phyloP scores from a whole-genome alignment of 805 yeast species.

The Saccharomycopsis capsularis region DNA sequence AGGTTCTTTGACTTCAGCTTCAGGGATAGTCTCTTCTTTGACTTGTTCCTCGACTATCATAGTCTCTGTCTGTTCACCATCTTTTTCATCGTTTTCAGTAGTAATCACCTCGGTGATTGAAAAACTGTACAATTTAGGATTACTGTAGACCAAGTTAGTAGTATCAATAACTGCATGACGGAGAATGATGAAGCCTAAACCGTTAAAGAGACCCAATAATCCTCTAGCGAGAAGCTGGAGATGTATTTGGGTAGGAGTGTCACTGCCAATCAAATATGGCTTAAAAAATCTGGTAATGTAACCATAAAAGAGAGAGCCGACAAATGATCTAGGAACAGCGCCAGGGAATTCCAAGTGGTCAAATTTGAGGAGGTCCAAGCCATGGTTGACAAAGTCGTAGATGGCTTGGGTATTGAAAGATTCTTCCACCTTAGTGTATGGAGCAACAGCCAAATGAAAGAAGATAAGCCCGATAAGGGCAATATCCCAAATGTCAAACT shows the following conservation, averaged over 20 bases:
- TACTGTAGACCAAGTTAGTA: slow-evolving; percentile 23
- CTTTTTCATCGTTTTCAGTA: not conserved
- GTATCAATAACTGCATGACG: slow-evolving; percentile 32
- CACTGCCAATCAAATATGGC: slow-evolving; percentile 15
- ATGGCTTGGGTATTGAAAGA: slow-evolving; percentile 87
- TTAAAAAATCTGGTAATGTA: slow-evolving; percentile 36
- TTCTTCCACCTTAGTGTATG: slow-evolving; percentile 90
- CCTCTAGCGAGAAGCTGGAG: slow-evolving; percentile 52
- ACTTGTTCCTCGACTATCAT: slow-evolving; percentile 10
- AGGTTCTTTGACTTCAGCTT: slow-evolving; percentile 13
- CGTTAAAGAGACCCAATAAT: slow-evolving; percentile 58
- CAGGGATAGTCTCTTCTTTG: slow-evolving; percentile 20
- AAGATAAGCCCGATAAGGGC: slow-evolving; percentile 5
- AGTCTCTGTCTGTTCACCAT: slow-evolving; percentile 11
- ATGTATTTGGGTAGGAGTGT: slow-evolving; percentile 36
- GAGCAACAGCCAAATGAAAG: slow-evolving; percentile 43
- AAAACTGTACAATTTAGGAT: slow-evolving; percentile 17
- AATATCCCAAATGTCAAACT: slow-evolving; percentile 10
- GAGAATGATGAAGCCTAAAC: slow-evolving; percentile 42
- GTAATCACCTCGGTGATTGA: not conserved
- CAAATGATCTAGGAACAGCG: slow-evolving; percentile 77
- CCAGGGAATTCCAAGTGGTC: slow-evolving; percentile 85
- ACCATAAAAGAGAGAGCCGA: slow-evolving; percentile 59
- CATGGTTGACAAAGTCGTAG: slow-evolving; percentile 69
- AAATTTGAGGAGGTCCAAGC: slow-evolving; percentile 39